Conservation (phyloP, 148 eudicot species). For the Silene conica region DNA sequence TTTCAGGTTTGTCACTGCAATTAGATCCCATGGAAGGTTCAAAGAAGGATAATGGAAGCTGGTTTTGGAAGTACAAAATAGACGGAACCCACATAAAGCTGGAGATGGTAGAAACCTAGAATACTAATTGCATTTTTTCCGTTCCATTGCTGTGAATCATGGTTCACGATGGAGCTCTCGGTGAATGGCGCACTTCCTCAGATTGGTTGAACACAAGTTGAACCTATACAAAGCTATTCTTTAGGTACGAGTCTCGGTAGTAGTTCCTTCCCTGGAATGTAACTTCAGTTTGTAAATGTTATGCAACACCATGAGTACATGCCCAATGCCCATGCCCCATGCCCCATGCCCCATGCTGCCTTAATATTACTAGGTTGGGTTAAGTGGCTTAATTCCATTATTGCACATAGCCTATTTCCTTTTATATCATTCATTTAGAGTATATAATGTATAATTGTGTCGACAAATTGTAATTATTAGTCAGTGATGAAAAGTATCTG, state of each 20-base stretch:
- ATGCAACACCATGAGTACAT: slow-evolving; percentile 13
- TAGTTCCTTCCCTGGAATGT: background rate
- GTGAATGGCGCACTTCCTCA: slow-evolving; percentile 19
- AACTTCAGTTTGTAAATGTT: slow-evolving; percentile 25
- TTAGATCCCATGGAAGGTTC: slow-evolving; percentile 54
- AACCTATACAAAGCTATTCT: slow-evolving; percentile 43
- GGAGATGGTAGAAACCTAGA: slow-evolving; percentile 63
- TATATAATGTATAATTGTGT: too few species aligned
- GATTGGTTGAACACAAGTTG: slow-evolving; percentile 83
- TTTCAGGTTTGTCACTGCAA: slow-evolving; percentile 61
- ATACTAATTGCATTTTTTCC: slow-evolving; percentile 25
- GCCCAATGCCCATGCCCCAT: background rate
- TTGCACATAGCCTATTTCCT: background rate
- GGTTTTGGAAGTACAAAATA: slow-evolving; percentile 83
- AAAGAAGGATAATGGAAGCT: slow-evolving; percentile 71
- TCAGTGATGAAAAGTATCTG: too few species aligned
- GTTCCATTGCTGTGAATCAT: slow-evolving; percentile 47
- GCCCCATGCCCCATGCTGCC: background rate
- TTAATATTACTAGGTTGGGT: background rate
- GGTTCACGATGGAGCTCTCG: slow-evolving; percentile 51
- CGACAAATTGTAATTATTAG: too few species aligned
- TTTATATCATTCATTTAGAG: too few species aligned
- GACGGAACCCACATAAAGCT: slow-evolving; percentile 63
- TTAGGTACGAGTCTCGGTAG: slow-evolving; percentile 17
- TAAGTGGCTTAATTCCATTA: background rate